phyloP scores from a whole-genome alignment of 148 eudicot species.

The Rhododendron vialii region DNA sequence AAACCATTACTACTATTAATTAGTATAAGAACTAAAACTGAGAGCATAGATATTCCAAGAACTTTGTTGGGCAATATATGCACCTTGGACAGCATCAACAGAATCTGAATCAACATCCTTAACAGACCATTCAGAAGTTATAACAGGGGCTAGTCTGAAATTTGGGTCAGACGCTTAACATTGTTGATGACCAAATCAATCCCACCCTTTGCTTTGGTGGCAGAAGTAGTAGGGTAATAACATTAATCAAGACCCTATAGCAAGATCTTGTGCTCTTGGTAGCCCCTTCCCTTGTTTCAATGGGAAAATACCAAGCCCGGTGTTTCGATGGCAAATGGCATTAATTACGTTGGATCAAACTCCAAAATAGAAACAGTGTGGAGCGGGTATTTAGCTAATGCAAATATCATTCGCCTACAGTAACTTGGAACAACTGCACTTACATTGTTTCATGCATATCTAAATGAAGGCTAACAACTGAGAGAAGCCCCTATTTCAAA shows the following conservation, averaged over 20 bases:
- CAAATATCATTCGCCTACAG: background rate
- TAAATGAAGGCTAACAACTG: background rate
- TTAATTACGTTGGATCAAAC: background rate
- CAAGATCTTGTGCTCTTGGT: no score
- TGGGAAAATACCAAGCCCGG: background rate
- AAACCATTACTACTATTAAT: background rate
- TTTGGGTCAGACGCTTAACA: slow-evolving; percentile 23
- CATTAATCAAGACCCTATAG: no score
- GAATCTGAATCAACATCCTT: slow-evolving; percentile 79
- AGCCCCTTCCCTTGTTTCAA: no score
- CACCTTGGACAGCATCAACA: slow-evolving; percentile 90
- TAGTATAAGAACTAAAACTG: background rate
- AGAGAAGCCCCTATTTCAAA: background rate
- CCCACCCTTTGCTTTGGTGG: slow-evolving; percentile 50
- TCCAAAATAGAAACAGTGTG: background rate
- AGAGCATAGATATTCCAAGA: background rate
- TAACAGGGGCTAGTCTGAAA: slow-evolving; percentile 26
- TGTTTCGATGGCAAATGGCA: background rate
- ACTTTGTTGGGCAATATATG: no score
- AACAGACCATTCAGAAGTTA: slow-evolving; percentile 61
- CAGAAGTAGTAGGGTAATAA: background rate
- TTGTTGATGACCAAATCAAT: slow-evolving; percentile 66
- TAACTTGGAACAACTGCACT: background rate
- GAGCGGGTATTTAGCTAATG: background rate
- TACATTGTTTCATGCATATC: background rate